A percentile compares a stretch with the other conserved stretches of the same genome.
Evolutionary conservation across 805 yeast species (phyloP).

Genomic region (Candida cerambycidarum): DNA sequence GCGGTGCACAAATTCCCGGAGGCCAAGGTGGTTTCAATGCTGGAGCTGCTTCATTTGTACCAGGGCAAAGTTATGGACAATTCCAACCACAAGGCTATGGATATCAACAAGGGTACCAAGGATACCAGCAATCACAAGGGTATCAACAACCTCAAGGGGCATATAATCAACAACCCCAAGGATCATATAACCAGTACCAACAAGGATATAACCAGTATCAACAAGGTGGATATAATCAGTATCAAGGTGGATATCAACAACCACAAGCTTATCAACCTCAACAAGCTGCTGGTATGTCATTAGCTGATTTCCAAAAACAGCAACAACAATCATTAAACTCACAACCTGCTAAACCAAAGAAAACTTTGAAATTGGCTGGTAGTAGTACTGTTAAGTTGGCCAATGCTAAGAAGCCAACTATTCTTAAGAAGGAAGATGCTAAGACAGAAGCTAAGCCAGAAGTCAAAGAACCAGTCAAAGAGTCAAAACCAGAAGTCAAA

Average conservation of each 20-base stretch:
- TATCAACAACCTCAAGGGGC: conserved; percentile 14
- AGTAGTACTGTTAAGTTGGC: conserved; percentile 66
- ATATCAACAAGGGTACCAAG: conserved; percentile 1
- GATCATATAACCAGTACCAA: conserved; percentile 7
- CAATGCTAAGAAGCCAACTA: conserved; percentile 41
- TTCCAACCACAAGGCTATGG: conserved; percentile 9
- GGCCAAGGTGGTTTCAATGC: conserved; percentile 43
- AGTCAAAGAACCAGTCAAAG: conserved; percentile 21
- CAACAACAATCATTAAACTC: conserved; percentile 38
- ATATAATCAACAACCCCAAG: conserved; percentile 9
- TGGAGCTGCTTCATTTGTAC: conserved; percentile 50
- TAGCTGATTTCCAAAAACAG: conserved; percentile 80
- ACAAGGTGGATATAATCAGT: conserved; percentile 11
- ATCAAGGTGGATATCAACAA: conserved; percentile 23
- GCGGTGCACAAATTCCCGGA: too few relatives aligned
- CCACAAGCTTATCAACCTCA: conserved; percentile 24
- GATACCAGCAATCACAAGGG: conserved; percentile 9
- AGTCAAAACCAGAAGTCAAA: conserved; percentile 14
- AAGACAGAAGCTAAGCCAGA: conserved; percentile 20
- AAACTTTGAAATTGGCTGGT: conserved; percentile 63
- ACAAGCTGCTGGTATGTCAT: conserved; percentile 49
- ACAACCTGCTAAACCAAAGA: conserved; percentile 60
- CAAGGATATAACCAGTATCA: conserved; percentile 16
- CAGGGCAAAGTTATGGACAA: conserved; percentile 30
- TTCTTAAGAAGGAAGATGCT: conserved; percentile 26